These are phyloP conservation scores for Camelina laxa DNA, from an alignment of 345 rosid genomes.

Conservation along the genomic window DNA sequence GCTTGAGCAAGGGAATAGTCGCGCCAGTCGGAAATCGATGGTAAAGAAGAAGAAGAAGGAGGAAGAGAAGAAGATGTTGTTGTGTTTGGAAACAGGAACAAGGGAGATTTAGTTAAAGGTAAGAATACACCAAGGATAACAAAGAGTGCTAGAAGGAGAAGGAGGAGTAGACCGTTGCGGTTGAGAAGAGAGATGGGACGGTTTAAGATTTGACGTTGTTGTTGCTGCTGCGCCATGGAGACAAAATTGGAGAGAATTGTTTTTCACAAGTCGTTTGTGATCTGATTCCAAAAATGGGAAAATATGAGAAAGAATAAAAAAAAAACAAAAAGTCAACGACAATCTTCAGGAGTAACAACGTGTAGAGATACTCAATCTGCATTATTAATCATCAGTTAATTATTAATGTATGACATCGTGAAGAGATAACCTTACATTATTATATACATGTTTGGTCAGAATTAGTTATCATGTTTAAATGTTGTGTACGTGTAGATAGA, in stretches of 20 bases:
- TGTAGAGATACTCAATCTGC: neutral
- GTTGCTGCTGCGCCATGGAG: neutral
- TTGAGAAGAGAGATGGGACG: constrained; percentile 15
- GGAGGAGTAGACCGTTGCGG: constrained; percentile 18
- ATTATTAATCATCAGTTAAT: neutral
- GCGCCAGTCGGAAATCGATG: constrained; percentile 55
- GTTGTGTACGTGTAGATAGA: neutral
- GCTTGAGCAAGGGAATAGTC: constrained; percentile 52
- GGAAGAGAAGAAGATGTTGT: constrained; percentile 32
- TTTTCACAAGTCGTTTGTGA: neutral
- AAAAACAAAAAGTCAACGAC: neutral
- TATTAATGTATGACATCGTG: neutral
- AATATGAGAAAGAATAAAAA: neutral
- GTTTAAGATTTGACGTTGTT: constrained; percentile 14
- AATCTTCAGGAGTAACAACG: neutral
- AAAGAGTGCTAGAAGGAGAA: constrained; percentile 9
- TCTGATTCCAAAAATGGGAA: neutral
- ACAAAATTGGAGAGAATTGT: neutral
- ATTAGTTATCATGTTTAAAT: neutral
- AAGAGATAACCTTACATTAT: constrained; percentile 4
- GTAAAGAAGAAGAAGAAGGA: neutral
- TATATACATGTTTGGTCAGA: neutral
- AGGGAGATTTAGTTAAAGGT: constrained; percentile 48
- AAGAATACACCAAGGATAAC: constrained; percentile 22
- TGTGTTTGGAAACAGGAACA: constrained; percentile 45